Base-by-base conservation (phyloP, 2,329 filamentous ascomycete genomes). In the Scorias spongiosa region DNA sequence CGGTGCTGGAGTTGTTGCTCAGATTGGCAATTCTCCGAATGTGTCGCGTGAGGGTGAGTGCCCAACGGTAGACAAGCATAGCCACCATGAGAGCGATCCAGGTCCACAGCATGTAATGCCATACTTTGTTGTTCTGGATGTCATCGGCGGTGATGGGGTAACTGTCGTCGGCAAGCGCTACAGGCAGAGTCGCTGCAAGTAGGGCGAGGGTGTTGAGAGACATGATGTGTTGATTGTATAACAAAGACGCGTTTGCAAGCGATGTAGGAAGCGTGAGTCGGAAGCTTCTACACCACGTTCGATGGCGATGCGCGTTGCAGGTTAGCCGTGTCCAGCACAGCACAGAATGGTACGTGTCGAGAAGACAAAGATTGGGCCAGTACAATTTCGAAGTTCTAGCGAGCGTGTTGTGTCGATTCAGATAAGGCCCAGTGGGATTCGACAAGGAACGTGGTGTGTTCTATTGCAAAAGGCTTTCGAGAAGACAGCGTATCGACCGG, bases 21-120 rank as follows among this genome's bases (percentile, higher is more conserved):
- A 94, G 72, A 56, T 80, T 85, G 37, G 81, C 73, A 39, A 93
- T 70, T 20, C 75, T 80, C 49, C 87, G 77, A 32, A 88, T 67
- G 57, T 91, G 81, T 51, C 73, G 76, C 46, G 75, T 67, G 45
- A 82, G 64, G 44, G 74, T 70, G 42, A 77, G 70, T 44, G 68
- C 63, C 49, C 80, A 61, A 48, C 81, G 77, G 75, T 84, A 89
- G 49, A 79, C 53, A 49, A 84, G 69, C 53, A 88, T 69, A 41
- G 72, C 69, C 30, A 62, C 70, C 10, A 80, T 72, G 42, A 87
- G 68, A 42, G 72, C 71, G 43, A 76, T 76, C 60, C 83, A 78
- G 26, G 81, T 59, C 47, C 52, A 56, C 34, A 50, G 55, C 26
- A 59, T 57, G 49, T 60, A 61, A 49, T 55, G 59, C 46, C 52